Evolutionary conservation across 2,329 filamentous ascomycete species (phyloP), one percentile per base, ranked within the genome.

Genomic region (Colletotrichum viniferum): DNA sequence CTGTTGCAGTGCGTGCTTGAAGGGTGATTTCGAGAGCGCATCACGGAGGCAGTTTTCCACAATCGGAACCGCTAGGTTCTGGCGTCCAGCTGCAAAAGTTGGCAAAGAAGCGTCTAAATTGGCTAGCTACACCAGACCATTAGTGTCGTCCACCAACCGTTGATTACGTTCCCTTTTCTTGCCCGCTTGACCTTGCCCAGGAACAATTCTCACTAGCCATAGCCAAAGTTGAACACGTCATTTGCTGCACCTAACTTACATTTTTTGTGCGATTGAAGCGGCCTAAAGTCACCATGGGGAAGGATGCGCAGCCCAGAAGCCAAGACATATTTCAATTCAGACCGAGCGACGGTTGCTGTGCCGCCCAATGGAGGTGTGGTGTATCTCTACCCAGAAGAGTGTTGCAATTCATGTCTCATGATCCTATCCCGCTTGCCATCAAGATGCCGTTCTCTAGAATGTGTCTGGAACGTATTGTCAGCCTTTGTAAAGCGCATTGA

Each of bases 331-430:
- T 65, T 73, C 21, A 60, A 52, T 76, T 73, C 70, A 69, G 63
- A 61, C 63, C 24, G 34, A 64, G 55, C 34, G 16, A 58, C 58
- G 69, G 48, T 61, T 12, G 28, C 13, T n/a, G 43, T 63, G 64
- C 58, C 34, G 70, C 43, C 69, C 28, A 4, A 26, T 56, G 63
- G 48, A 7, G 67, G 64, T 64, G 13, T 61, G 43, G 26, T 76
- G 16, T 73, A 73, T 69, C 63, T 76, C 73, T 76, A 76, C 64
- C 64, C 68, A 63, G 58, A 69, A 62, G 63, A 73, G 48, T 76
- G 34, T 67, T 69, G 70, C 73, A 76, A 69, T 74, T 76, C 74
- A 74, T 76, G 24, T 76, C 74, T 76, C 74, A 62, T 76, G 71
- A 76, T 74, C 61, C 65, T 67, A 62, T 60, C 69, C 43, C 56